A percentile compares a stretch with the other conserved stretches of the same genome.
These are phyloP conservation scores for Acmispon strigosus DNA, from an alignment of 306 rosid species.

Conservation along the genomic window DNA sequence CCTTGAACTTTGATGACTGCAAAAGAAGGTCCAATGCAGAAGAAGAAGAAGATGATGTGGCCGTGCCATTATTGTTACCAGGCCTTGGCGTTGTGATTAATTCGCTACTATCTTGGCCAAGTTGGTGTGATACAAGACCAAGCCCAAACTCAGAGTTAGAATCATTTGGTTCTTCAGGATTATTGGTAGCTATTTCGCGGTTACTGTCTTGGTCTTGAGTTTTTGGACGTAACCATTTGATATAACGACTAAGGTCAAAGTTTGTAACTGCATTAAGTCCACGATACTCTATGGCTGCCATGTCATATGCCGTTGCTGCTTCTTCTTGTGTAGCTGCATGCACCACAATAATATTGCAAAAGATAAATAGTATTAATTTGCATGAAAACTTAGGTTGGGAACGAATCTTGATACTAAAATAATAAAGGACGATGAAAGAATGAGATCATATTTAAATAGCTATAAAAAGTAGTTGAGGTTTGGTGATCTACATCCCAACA, in stretches of 20 bases:
- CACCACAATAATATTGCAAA: neutral
- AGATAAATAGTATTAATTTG: slow-evolving; percentile 3
- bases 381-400: slow-evolving; percentile 29
- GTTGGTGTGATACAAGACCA: slow-evolving; percentile 11
- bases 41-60: slow-evolving; percentile 34
- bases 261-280: slow-evolving; percentile 87
- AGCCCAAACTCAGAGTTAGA: slow-evolving; percentile 18
- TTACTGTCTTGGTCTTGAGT: neutral
- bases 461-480: slow-evolving; percentile 54
- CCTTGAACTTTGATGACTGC: slow-evolving; percentile 55
- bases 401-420: no score
- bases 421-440: neutral
- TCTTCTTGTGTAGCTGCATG: slow-evolving; percentile 86
- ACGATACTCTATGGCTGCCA: slow-evolving; percentile 82
- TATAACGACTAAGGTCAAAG: slow-evolving; percentile 78
- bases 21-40: slow-evolving; percentile 47
- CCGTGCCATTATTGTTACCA: neutral
- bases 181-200: neutral
- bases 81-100: neutral
- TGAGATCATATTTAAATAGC: slow-evolving; percentile 35
- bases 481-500: slow-evolving; percentile 62
- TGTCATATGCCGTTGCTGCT: slow-evolving; percentile 81
- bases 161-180: neutral
- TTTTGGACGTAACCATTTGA: slow-evolving; percentile 45
- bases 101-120: neutral